Evolutionary conservation across 257 asterid species (phyloP), one percentile per base, ranked within the genome.

Genomic region (Jaltomata sinuosa): DNA sequence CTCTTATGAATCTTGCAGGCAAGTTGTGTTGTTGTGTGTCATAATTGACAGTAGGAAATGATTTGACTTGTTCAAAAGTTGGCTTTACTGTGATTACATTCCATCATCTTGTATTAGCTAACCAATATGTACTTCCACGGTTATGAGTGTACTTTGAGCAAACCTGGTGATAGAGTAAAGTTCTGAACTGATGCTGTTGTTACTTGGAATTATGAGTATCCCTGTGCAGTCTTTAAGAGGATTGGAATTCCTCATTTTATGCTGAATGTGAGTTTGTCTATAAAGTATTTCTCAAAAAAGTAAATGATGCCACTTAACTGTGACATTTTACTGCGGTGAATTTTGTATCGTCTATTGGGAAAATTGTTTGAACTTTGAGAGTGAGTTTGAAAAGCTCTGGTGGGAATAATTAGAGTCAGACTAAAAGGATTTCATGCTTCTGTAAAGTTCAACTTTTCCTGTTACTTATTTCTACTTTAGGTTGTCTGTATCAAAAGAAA

Each of bases 1-100:
- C 99, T 87, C 95, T 97, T 83, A 80, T 89, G 84, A 86, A 88
- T 89, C 90, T 97, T 94, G 98, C 97, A 59, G 98, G 99, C 94
- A 91, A 87, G 83, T 61, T 87, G 21, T 50, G 77, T 45, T 79
- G 54, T 32, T 82, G 25, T 40, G 40, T 49, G 19, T 83, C 53
- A 83, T 31, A 27, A 12, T 61, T 84, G 65, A 71, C 87, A 53
- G 84, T 81, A 61, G 78, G 84, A 42, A 55, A 61, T 81, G 78
- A 61, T 38, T 40, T 6, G 81, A 47, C 61, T 25, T 45, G 32
- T 15, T 49, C 81, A 27, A 50, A 47, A 29, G 80, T 74, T 74
- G 81, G 81, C 14, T 45, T 45, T 74, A 74, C 81, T 45, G 61
- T 18, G 15, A 76, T 76, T 47, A 47, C 40, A 76, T 47, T 16